phyloP scores from a whole-genome alignment of 768 basidiomycete species.

The Phylloporus arenicola region DNA sequence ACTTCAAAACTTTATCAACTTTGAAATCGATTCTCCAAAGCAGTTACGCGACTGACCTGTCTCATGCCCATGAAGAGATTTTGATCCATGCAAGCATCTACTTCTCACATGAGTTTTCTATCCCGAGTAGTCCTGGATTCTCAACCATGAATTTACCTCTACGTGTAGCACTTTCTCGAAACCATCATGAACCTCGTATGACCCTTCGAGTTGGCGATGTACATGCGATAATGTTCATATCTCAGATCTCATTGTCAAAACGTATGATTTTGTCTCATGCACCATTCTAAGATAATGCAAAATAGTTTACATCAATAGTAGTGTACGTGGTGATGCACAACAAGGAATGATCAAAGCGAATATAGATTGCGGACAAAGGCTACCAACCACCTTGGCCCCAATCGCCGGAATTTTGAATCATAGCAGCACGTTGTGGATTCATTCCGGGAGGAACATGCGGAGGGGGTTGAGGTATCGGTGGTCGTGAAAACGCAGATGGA shows the following conservation, averaged over 20 bases:
- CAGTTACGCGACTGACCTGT: too few species aligned
- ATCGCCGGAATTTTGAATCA: constrained; percentile 48
- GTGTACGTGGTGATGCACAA: constrained; percentile 17
- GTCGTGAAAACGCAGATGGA: constrained; percentile 35
- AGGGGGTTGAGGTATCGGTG: constrained; percentile 37
- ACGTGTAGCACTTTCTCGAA: too few species aligned
- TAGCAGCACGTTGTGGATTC: constrained; percentile 61
- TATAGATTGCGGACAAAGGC: constrained; percentile 14
- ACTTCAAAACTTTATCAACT: too few species aligned
- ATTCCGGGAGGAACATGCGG: constrained; percentile 51
- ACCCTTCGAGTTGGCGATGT: too few species aligned
- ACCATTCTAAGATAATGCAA: constrained; percentile 19
- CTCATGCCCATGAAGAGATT: too few species aligned
- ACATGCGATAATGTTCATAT: too few species aligned
- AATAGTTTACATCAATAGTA: constrained; percentile 27
- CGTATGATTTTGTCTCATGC: constrained; percentile 8
- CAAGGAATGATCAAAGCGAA: constrained; percentile 13
- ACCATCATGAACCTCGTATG: too few species aligned
- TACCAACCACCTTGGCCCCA: constrained; percentile 35
- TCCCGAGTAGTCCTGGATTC: neutral
- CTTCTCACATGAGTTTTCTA: neutral
- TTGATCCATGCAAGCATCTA: too few species aligned
- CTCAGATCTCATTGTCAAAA: neutral
- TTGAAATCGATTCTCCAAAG: too few species aligned
- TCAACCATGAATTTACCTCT: too few species aligned